These are phyloP conservation scores for Jaltomata sinuosa DNA, from an alignment of 257 asterid genomes.

Conservation along the genomic window DNA sequence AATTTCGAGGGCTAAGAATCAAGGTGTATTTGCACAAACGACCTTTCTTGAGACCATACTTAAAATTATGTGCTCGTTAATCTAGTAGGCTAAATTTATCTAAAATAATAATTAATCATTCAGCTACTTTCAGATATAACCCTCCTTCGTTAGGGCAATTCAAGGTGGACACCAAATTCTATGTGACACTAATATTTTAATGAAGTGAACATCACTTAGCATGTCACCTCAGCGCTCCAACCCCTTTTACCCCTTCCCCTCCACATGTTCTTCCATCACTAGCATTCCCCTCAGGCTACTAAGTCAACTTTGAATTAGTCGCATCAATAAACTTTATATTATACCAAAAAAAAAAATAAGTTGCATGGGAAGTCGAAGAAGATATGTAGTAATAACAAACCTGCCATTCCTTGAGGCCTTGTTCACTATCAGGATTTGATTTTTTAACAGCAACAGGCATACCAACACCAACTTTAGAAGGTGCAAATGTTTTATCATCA, in stretches of 20 bases:
- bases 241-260: too few species aligned
- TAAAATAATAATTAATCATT: too few species aligned
- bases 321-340: background rate
- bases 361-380: background rate
- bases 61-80: background rate
- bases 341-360: background rate
- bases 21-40: too few species aligned
- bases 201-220: too few species aligned
- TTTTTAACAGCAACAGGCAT: slow-evolving; percentile 86
- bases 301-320: background rate
- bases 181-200: too few species aligned
- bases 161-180: too few species aligned
- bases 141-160: too few species aligned
- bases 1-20: background rate
- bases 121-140: too few species aligned
- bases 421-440: slow-evolving; percentile 76
- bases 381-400: slow-evolving; percentile 7
- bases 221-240: too few species aligned
- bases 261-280: too few species aligned
- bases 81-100: too few species aligned
- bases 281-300: too few species aligned
- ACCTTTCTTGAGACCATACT: background rate
- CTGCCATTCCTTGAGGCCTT: slow-evolving; percentile 96
- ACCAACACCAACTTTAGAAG: slow-evolving; percentile 63
- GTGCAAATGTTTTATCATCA: slow-evolving; percentile 43